Base-by-base conservation (phyloP, 2,329 filamentous ascomycete genomes). In the Penicillium sp. region DNA sequence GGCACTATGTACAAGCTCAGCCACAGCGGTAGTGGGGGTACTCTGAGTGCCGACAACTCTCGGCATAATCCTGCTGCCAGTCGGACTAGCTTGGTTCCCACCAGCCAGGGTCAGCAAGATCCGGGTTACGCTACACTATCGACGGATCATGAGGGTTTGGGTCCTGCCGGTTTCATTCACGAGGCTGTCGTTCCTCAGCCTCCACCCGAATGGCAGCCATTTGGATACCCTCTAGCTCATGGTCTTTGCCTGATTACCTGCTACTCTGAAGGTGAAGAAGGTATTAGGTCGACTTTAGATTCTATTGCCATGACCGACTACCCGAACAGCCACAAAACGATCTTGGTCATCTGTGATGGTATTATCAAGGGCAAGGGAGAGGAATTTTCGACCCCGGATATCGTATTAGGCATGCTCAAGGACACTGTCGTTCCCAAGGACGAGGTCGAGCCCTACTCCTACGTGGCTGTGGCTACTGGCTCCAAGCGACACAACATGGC, bases 401-500 rank as follows among this genome's bases (percentile, higher is more conserved):
- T 95, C 65, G 88, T 89, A 63, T 78, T 99, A 54, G 82, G 85
- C 68, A 99, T 99, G 94, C 90, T 99, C 87, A 94, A 89, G 71
- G 94, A 99, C 66, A 88, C 91, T 68, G 87, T 90, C 2, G 82
- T 92, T 8, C 83, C 85, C 6, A 88, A 86, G 0, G 86, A 95
- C 29, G 88, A 97, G 57, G 94, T 97, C 2, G 82, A 91, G 67
- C 84, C 92, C 0, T 97, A 92, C 76, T 97, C 93, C 1, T 99
- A 99, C 65, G 94, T 99, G 50, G 95, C 94, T 13, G 93, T 99
- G 34, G 91, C 94, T 39, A 94, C 89, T 71, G 94, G 94, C 56
- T 89, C 92, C 47, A 99, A 99, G 80, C 87, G 94, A 67, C 95
- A 99, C 85, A 99, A 97, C 77, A 99, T 97, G 94, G 93, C 94